Percentiles rank a stretch among this genome's conserved stretches.
phyloP scores from a whole-genome alignment of 441 rosid species.

The Euphorbia schlechtendalii region DNA sequence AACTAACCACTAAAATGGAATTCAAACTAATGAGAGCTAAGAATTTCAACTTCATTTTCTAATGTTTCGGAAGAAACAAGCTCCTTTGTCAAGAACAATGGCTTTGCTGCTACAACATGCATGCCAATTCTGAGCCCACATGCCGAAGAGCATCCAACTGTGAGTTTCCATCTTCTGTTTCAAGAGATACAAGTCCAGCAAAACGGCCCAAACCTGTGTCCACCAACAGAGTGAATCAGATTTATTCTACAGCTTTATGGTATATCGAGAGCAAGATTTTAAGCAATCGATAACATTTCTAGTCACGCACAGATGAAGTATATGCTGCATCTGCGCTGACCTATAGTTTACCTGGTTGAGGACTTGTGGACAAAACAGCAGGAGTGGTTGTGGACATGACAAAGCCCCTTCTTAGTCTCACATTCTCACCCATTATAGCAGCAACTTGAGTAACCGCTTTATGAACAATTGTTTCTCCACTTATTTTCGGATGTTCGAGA shows the following conservation, averaged over 20 bases:
- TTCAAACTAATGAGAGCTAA: constrained; percentile 55
- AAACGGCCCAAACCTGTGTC: constrained; percentile 79
- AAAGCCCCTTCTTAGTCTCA: constrained; percentile 71
- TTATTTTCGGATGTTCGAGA: constrained; percentile 82
- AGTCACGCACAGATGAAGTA: background rate
- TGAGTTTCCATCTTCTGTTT: constrained; percentile 47
- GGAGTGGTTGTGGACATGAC: constrained; percentile 48
- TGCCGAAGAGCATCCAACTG: constrained; percentile 51
- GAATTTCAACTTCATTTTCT: constrained; percentile 77
- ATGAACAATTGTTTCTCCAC: constrained; percentile 73
- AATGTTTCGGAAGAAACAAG: constrained; percentile 59
- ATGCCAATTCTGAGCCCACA: constrained; percentile 91
- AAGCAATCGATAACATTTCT: constrained; percentile 2
- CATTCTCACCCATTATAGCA: constrained; percentile 89
- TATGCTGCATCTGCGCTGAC: background rate
- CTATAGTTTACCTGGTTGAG: constrained; percentile 55
- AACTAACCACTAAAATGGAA: constrained; percentile 9
- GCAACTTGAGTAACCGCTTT: constrained; percentile 87
- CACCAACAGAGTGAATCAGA: constrained; percentile 11
- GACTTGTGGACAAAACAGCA: constrained; percentile 64
- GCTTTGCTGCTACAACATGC: constrained; percentile 95
- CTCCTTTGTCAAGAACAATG: constrained; percentile 70
- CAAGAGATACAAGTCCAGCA: constrained; percentile 79
- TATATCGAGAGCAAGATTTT: constrained; percentile 6
- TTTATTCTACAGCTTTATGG: background rate